These are phyloP conservation scores for Diplodia mutila DNA, from an alignment of 2,329 filamentous ascomycete genomes.

Conservation along the genomic window DNA sequence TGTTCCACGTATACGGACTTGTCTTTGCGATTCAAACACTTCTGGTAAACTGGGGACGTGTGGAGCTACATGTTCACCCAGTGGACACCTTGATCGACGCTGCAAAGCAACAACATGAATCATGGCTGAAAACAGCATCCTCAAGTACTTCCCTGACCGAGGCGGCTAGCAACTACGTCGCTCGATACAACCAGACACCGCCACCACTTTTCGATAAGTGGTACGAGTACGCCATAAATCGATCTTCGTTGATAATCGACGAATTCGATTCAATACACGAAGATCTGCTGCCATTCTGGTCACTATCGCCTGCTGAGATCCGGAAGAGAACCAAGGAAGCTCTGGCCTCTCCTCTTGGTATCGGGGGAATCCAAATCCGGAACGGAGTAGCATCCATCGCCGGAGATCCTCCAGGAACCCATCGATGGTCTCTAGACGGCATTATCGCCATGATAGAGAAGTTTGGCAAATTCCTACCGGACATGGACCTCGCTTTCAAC, in stretches of 20 bases:
- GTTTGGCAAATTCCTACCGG: constrained; percentile 59
- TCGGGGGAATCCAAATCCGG: constrained; percentile 61
- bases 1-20: too few species aligned
- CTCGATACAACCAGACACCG: constrained; percentile 57
- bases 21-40: too few species aligned
- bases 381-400: constrained; percentile 55
- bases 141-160: constrained; percentile 53
- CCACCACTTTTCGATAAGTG: constrained; percentile 64
- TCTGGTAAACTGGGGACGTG: too few species aligned
- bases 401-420: constrained; percentile 57
- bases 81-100: constrained; percentile 54
- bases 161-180: constrained; percentile 56
- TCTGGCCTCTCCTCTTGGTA: constrained; percentile 57
- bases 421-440: constrained; percentile 63
- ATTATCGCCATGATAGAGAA: constrained; percentile 57
- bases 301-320: constrained; percentile 55
- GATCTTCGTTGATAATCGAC: constrained; percentile 59
- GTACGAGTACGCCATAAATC: constrained; percentile 60
- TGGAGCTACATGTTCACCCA: too few species aligned
- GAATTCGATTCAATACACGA: constrained; percentile 63
- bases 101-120: constrained; percentile 53
- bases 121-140: constrained; percentile 53
- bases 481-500: constrained; percentile 67
- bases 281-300: constrained; percentile 61
- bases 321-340: constrained; percentile 57